phyloP scores from a whole-genome alignment of 2,329 filamentous ascomycete genomes.

The Cercospora beticola region DNA sequence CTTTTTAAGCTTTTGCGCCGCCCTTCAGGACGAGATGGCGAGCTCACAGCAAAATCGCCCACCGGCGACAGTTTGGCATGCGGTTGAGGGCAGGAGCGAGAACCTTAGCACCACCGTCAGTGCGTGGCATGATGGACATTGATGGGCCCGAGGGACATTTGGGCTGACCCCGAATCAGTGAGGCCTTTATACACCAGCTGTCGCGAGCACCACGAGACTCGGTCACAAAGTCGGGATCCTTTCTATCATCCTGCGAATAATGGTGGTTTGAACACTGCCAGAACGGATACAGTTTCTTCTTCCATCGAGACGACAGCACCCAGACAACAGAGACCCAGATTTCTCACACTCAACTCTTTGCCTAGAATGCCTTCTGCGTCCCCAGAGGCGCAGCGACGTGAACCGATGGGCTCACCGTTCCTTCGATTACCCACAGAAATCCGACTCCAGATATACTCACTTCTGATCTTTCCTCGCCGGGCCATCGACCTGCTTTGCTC shows the following conservation, averaged over 20 bases:
- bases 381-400: constrained; percentile 4
- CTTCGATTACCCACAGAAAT: constrained; percentile 49
- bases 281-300: background rate
- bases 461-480: constrained; percentile 42
- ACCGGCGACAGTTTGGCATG: constrained; percentile 19
- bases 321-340: constrained; percentile 11
- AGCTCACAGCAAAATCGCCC: constrained; percentile 11
- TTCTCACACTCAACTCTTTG: constrained; percentile 19
- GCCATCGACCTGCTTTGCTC: constrained; percentile 35
- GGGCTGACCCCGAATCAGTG: constrained; percentile 8
- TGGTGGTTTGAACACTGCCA: constrained; percentile 4
- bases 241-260: constrained; percentile 15
- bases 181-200: constrained; percentile 30
- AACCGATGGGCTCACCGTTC: constrained; percentile 33
- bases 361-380: constrained; percentile 18
- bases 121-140: background rate
- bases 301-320: background rate
- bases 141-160: background rate
- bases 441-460: constrained; percentile 49
- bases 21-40: constrained; percentile 16
- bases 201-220: constrained; percentile 25
- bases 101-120: constrained; percentile 16
- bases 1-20: constrained; percentile 1
- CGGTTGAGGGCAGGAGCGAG: constrained; percentile 8
- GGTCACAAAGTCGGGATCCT: constrained; percentile 2